Evolutionary conservation across 306 rosid species (phyloP).

Genomic region (Benincasa hispida): DNA sequence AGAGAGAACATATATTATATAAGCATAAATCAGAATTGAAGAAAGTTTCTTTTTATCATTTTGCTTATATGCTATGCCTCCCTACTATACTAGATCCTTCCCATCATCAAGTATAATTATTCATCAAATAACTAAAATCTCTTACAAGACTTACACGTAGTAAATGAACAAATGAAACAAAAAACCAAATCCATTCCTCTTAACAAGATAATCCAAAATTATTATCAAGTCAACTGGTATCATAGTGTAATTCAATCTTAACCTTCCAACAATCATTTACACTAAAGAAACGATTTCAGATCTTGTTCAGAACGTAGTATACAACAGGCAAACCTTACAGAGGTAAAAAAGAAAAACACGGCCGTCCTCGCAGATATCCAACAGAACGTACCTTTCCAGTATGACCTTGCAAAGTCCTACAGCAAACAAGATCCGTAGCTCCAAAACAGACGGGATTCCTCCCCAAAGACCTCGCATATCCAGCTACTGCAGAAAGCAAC

Average conservation of each 20-base stretch:
- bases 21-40: not conserved
- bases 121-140: not conserved
- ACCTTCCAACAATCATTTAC: not conserved
- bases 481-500: slow-evolving; percentile 42
- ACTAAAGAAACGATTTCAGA: not conserved
- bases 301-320: not conserved
- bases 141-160: not conserved
- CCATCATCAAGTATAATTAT: not conserved
- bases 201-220: not conserved
- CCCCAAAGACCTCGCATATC: slow-evolving; percentile 57
- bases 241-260: not conserved
- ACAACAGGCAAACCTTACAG: not conserved
- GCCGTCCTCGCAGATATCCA: not conserved
- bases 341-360: not conserved
- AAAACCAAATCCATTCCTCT: not conserved
- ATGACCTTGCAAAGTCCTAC: slow-evolving; percentile 87
- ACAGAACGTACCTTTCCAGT: slow-evolving; percentile 48
- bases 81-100: not conserved
- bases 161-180: not conserved
- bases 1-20: not conserved
- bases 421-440: slow-evolving; percentile 93
- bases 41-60: not conserved
- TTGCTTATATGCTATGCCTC: not conserved
- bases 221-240: not conserved
- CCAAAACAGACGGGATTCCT: slow-evolving; percentile 64